Conservation (phyloP, 306 rosid genomes). For the Albizia julibrissin region DNA sequence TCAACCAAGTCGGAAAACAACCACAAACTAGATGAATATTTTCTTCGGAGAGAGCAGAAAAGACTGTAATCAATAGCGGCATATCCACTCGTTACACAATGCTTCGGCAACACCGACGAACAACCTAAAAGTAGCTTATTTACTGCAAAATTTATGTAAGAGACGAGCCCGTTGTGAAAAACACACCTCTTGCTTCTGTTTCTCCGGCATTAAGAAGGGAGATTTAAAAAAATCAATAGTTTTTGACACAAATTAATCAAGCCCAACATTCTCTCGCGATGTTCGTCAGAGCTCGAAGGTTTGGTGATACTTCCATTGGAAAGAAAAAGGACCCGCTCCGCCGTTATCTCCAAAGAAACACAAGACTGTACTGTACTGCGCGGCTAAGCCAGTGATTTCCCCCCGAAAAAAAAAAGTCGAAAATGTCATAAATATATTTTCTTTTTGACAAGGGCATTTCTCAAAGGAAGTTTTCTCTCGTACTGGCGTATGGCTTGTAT, state of each 20-base stretch:
- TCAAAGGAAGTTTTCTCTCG: neutral
- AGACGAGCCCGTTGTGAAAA: neutral
- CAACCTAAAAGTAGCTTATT: constrained; percentile 29
- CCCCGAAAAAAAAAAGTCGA: too few relatives aligned
- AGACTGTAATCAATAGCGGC: neutral
- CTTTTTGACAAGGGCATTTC: neutral
- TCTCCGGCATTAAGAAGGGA: neutral
- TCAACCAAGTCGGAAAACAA: constrained; percentile 15
- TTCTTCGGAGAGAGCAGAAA: neutral
- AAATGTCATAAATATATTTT: neutral
- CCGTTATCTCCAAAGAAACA: constrained; percentile 18
- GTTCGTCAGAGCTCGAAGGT: neutral
- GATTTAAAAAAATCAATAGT: neutral
- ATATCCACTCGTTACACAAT: neutral
- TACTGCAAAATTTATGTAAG: neutral
- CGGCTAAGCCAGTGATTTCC: neutral
- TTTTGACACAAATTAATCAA: constrained; percentile 27
- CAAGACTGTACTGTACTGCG: neutral
- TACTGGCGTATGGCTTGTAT: neutral
- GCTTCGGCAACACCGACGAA: constrained; percentile 6
- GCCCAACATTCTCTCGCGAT: neutral
- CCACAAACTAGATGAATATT: neutral
- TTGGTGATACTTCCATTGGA: neutral
- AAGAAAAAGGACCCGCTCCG: neutral
- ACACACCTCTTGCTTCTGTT: neutral